Conservation (phyloP, 176 grass and related monocot species). For the Hordeum marinum region DNA sequence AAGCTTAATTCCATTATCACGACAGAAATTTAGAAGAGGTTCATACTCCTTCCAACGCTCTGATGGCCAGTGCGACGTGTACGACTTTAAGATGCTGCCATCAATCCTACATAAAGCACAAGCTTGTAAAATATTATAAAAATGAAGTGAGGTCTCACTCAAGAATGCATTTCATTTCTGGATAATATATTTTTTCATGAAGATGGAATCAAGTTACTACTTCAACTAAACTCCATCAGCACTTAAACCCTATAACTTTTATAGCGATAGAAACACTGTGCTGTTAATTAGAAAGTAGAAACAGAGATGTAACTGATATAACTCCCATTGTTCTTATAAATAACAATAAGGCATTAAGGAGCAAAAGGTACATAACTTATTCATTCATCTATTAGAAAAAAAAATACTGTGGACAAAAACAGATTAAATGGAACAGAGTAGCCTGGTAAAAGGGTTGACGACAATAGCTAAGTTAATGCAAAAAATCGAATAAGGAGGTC, state of each 20-base stretch:
- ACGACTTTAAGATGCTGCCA: conserved; percentile 61
- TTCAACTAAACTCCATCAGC: not conserved
- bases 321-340: not conserved
- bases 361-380: not conserved
- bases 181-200: not conserved
- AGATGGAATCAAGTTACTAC: not conserved
- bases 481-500: not conserved
- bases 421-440: not conserved
- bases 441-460: not conserved
- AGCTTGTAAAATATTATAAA: not conserved
- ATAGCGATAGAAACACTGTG: not conserved
- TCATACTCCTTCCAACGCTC: conserved; percentile 88
- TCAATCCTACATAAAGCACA: conserved; percentile 71
- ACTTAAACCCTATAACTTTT: not conserved
- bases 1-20: conserved; percentile 70
- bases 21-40: conserved; percentile 89
- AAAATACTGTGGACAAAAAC: not conserved
- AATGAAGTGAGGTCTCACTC: not conserved
- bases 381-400: not conserved
- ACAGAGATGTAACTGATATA: not conserved
- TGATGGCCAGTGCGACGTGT: conserved; percentile 75
- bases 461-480: not conserved
- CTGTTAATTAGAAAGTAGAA: not conserved
- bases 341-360: not conserved
- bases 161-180: not conserved